A percentile compares a stretch with the other conserved stretches of the same genome.
Evolutionary conservation across 1,284 basidiomycete species (phyloP).

Genomic region (Coniferiporia sulphurascens): DNA sequence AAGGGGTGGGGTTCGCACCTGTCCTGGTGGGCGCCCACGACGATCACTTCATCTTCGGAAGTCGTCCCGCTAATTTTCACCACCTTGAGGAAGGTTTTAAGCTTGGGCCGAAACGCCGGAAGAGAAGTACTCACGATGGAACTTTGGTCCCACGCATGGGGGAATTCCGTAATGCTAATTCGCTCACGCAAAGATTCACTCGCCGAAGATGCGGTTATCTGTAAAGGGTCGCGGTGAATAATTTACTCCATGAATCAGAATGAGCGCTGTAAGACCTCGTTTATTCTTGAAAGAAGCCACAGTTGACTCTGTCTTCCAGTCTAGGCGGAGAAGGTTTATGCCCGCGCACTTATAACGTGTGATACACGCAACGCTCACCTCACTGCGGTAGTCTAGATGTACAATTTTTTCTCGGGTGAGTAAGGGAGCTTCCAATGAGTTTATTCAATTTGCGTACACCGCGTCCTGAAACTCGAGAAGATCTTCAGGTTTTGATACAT

Average conservation of each 20-base stretch:
- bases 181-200: conserved; percentile 46
- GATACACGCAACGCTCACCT: conserved; percentile 38
- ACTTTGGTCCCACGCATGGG: conserved; percentile 91
- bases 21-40: conserved; percentile 89
- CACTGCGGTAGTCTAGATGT: conserved; percentile 67
- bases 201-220: conserved; percentile 66
- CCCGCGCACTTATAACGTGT: background rate
- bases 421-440: background rate
- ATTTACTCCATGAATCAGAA: conserved; percentile 3
- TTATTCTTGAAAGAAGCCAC: conserved; percentile 77
- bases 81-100: conserved; percentile 36
- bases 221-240: conserved; percentile 9
- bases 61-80: conserved; percentile 69
- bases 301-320: conserved; percentile 77
- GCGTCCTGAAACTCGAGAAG: conserved; percentile 71
- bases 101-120: background rate
- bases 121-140: conserved; percentile 58
- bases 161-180: conserved; percentile 76
- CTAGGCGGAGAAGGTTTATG: conserved; percentile 30
- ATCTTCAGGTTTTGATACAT: conserved; percentile 64
- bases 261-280: conserved; percentile 42
- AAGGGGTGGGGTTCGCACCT: conserved; percentile 40
- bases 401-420: conserved; percentile 11
- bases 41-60: conserved; percentile 52
- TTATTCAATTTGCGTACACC: conserved; percentile 43